Base-by-base conservation (phyloP, 768 basidiomycete genomes). In the Boletus reticuloceps region DNA sequence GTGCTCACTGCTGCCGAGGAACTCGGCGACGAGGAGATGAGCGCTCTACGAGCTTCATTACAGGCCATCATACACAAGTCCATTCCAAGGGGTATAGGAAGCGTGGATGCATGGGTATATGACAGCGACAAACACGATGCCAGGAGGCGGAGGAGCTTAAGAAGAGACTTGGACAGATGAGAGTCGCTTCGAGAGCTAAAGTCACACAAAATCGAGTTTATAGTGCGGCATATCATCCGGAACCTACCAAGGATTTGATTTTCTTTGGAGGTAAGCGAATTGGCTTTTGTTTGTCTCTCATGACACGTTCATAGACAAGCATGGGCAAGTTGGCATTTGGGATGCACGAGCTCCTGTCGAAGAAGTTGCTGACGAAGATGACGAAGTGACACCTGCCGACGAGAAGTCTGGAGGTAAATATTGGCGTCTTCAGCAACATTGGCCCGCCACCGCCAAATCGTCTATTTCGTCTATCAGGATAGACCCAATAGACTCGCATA, bases 301-400 rank as follows among this genome's bases (percentile, higher is more conserved):
- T 63, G 36, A 51, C 36, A 17, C 11, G n/a, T 41, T 29, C n/a
- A 49, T 44, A 91, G 91, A 93, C 63, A 94, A 92, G 63, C 84
- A 89, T 59, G 91, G 91, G 0, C 81, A 85, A 62, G 73, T 94
- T 39, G 91, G 90, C 4, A 85, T 94, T 36, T 94, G 91, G 91
- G 91, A 94, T 70, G 86, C 91, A 11, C 81, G 82, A 57, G 89
- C 91, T 3, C 73, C 83, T 10, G 61, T 72, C 20, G 88, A 89
- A 31, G 89, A 90, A 61, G 75, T 74, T 1, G 75, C 74, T 4
- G 88, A 88, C 50, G 88, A 88, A 42, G 88, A 89, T 53, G 83
- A 70, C 0, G 80, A 83, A 47, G 72, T 75, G 22, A 53, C 66
- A 31, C 50, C 73, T 12, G 68, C 65, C 20, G 64, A 65, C 17